Evolutionary conservation across 176 grass and related monocot species (phyloP).

Genomic region (Oryza longistaminata): DNA sequence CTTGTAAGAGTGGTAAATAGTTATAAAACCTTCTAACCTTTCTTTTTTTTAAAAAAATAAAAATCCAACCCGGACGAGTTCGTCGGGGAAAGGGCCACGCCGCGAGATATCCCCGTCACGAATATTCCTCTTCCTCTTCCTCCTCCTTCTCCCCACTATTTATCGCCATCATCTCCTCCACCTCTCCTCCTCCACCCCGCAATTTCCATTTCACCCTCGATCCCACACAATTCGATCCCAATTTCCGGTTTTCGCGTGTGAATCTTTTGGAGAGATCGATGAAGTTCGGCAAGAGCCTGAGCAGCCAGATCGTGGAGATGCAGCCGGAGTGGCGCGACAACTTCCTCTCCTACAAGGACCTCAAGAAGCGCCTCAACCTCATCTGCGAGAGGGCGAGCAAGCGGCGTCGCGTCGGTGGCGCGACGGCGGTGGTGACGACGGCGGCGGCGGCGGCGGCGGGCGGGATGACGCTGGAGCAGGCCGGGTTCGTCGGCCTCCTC

Average conservation of each 20-base stretch:
- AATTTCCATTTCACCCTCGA: neutral
- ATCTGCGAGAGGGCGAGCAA: constrained; percentile 55
- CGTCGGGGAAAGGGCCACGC: neutral
- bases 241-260: neutral
- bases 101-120: neutral
- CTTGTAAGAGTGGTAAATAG: too few species aligned
- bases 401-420: constrained; percentile 17
- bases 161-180: neutral
- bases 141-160: neutral
- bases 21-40: too few species aligned
- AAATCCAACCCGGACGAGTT: neutral
- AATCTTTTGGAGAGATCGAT: constrained; percentile 19
- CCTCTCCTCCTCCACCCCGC: neutral
- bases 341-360: constrained; percentile 96
- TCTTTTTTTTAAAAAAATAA: too few species aligned
- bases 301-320: constrained; percentile 91
- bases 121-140: neutral
- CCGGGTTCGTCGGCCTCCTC: constrained; percentile 56
- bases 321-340: constrained; percentile 97
- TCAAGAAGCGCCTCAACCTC: constrained; percentile 87
- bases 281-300: constrained; percentile 99
- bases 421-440: neutral
- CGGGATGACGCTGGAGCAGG: constrained; percentile 46
- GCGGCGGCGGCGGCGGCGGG: neutral
- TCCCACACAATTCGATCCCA: neutral